A percentile compares a stretch with the other conserved stretches of the same genome.
These are phyloP conservation scores for Ambrosia artemisiifolia DNA, from an alignment of 129 eudicot species.

Conservation along the genomic window DNA sequence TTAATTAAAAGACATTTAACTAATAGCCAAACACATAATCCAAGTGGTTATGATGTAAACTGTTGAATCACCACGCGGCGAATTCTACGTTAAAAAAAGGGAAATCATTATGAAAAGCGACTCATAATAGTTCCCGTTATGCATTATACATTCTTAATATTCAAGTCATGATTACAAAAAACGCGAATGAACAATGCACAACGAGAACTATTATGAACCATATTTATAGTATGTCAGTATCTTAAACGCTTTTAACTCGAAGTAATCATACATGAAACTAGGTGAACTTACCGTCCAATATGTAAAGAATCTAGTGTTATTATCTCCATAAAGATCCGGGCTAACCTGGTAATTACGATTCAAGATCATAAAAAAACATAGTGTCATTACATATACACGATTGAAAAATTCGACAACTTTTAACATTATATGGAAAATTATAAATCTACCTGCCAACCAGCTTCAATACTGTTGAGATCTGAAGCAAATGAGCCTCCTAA, in stretches of 20 bases:
- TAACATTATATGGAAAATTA: neutral
- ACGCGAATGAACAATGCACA: neutral
- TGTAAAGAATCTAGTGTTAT: constrained; percentile 86
- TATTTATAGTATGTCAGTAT: neutral
- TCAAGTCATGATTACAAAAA: neutral
- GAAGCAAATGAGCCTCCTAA: constrained; percentile 81
- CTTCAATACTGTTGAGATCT: constrained; percentile 91
- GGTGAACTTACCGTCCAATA: constrained; percentile 86
- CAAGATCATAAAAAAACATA: neutral
- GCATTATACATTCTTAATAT: neutral
- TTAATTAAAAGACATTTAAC: neutral
- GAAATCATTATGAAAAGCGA: constrained; percentile 1
- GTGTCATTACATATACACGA: neutral
- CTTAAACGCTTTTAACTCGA: neutral
- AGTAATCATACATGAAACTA: neutral
- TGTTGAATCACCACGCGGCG: neutral
- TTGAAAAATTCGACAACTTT: neutral
- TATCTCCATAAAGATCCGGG: constrained; percentile 91
- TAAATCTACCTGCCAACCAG: constrained; percentile 85
- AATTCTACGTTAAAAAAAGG: neutral
- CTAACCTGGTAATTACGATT: constrained; percentile 55
- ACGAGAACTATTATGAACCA: neutral
- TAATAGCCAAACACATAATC: neutral
- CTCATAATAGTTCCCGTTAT: neutral
- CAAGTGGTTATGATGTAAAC: neutral